Base-by-base conservation (phyloP, 2,329 filamentous ascomycete genomes). In the Penicillium sp. region DNA sequence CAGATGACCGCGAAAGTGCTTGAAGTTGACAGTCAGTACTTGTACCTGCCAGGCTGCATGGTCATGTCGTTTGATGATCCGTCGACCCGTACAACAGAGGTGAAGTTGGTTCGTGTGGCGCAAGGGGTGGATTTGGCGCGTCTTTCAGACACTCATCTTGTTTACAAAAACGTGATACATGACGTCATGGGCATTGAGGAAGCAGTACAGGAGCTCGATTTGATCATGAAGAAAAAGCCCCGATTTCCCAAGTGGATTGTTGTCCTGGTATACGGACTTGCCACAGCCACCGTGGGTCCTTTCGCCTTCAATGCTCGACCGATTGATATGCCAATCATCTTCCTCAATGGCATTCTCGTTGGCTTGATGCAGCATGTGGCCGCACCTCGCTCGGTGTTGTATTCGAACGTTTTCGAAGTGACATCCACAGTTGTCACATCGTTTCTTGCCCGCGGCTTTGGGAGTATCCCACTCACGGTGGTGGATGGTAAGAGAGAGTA, bases 11-110 rank as follows among this genome's bases (percentile, higher is more conserved):
- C 92, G 1, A 83, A 90, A 16, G 89, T 94, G 1, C 82, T 96
- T 31, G 90, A 92, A 71, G 92, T 96, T 22, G 89, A 96, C 61
- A 88, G 88, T 9, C 91, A 96, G 66, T 96, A 94, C 64, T 76
- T 96, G 13, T 96, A 96, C 70, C 84, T 96, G 24, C 95, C 68
- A 89, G 90, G 63, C 3, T 65, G 63, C 40, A 65, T 65, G 63
- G 55, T 65, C n/a, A 65, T 65, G 60, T 61, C 63, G 2, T 96
- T 96, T 67, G 91, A 85, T 54, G 76, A 79, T 57, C 63, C 69
- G 1, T 65, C 69, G 1, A 77, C 76, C 3, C 71, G 77, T 48
- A 77, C 75, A 4, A 75, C 75, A 1, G 75, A 78, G 50, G 68
- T 78, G 43, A 75, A 76, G 44, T 61, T 78, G n/a, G 65, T 78